These are phyloP conservation scores for Luffa aegyptiaca DNA, from an alignment of 306 rosid genomes.

Conservation along the genomic window DNA sequence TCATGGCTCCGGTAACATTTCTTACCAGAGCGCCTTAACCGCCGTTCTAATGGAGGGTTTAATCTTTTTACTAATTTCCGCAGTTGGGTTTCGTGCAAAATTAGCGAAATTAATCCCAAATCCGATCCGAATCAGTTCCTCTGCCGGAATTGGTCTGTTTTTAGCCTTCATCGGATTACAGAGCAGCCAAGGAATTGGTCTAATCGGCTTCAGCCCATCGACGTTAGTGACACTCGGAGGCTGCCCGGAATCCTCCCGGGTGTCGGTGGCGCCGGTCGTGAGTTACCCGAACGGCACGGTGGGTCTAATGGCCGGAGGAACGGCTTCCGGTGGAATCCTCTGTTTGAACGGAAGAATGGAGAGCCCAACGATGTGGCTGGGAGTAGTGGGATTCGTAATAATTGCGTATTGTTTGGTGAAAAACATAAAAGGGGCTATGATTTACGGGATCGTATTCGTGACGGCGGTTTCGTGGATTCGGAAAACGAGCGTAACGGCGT, in stretches of 20 bases:
- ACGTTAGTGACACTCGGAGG: conserved; percentile 65
- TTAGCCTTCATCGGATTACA: conserved; percentile 88
- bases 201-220: conserved; percentile 64
- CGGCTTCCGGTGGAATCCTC: conserved; percentile 45
- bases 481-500: conserved; percentile 61
- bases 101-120: conserved; percentile 78
- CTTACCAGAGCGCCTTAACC: conserved; percentile 75
- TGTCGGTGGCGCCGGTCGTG: conserved; percentile 52
- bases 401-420: conserved; percentile 67
- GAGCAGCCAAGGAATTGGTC: conserved; percentile 72
- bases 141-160: conserved; percentile 94
- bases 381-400: conserved; percentile 67
- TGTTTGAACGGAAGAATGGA: conserved; percentile 64
- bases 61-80: conserved; percentile 26
- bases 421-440: conserved; percentile 83
- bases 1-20: conserved; percentile 83
- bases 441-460: conserved; percentile 78
- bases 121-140: conserved; percentile 90
- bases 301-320: conserved; percentile 39
- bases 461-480: conserved; percentile 90
- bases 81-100: conserved; percentile 64
- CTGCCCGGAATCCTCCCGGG: conserved; percentile 49
- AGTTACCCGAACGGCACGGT: conserved; percentile 52
- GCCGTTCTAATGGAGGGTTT: conserved; percentile 83
- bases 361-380: conserved; percentile 92